Conservation (phyloP, 805 yeast genomes). For the Ogataea thermomethanolica region DNA sequence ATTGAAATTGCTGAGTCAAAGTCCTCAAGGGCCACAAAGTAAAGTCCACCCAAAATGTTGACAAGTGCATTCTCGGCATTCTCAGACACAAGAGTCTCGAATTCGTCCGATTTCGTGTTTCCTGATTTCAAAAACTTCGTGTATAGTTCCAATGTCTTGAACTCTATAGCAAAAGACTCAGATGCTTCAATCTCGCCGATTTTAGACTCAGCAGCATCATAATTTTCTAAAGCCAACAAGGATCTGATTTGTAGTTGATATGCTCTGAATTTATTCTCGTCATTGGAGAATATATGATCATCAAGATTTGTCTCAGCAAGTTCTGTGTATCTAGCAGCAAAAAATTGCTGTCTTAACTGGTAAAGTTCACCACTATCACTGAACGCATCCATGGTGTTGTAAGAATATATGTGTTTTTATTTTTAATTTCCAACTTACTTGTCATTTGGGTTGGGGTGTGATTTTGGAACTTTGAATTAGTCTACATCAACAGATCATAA, state of each 20-base stretch:
- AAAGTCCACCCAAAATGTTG: conserved; percentile 17
- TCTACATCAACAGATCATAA: neutral
- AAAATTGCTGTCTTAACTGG: conserved; percentile 30
- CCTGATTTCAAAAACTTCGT: conserved; percentile 9
- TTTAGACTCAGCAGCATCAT: conserved; percentile 16
- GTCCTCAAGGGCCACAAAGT: conserved; percentile 33
- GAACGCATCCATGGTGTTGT: conserved; percentile 21
- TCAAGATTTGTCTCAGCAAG: conserved; percentile 18
- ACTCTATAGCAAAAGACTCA: conserved; percentile 14
- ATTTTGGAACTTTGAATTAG: neutral
- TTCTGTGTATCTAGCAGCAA: conserved; percentile 24
- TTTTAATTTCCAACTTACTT: neutral
- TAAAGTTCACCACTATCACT: conserved; percentile 30
- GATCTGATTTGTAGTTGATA: conserved; percentile 26
- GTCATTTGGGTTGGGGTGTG: conserved; percentile 10
- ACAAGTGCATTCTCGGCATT: conserved; percentile 17
- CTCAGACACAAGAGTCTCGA: conserved; percentile 21
- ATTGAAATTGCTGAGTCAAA: conserved; percentile 42
- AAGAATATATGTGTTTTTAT: conserved; percentile 2
- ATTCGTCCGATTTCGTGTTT: conserved; percentile 16
- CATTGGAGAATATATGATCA: conserved; percentile 27
- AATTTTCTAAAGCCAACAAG: conserved; percentile 10
- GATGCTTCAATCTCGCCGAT: conserved; percentile 11
- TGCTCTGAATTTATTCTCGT: conserved; percentile 26
- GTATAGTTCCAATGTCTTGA: conserved; percentile 15